Evolutionary conservation across 371 early-diverging fungal genomes (phyloP), one percentile per base, ranked within the genome.

Genomic region (Mucor plumbeus): DNA sequence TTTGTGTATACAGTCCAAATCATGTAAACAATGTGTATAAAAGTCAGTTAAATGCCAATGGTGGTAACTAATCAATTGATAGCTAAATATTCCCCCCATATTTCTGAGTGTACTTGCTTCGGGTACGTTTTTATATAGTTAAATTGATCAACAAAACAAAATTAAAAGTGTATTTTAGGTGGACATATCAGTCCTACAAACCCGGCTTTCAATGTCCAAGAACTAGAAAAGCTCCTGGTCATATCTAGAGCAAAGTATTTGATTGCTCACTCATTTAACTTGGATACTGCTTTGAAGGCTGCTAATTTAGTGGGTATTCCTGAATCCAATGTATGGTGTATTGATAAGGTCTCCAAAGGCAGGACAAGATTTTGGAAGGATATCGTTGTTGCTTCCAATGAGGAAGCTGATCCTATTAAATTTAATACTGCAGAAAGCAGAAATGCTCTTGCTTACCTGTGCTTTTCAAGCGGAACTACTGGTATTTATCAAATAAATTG

Each of bases 141-240:
- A 5, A 43, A 21, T 2, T 38, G 14, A 35, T 19, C 5, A 17
- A 9, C 17, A 9, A 36, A 9, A 3, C 0, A 39, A 13, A 4
- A 14, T 19, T 43, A 17, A 43, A 19, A 10, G 10, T 17, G 48
- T 3, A 41, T 17, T 67, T 68, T 78, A 47, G 93, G 92, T 19
- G 90, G 90, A 11, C 68, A 86, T 21, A 66, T 87, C 33, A 79
- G 88, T 8, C 82, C 87, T 63, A 84, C 74, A 72, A 58, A 59
- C n/a, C 65, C 65, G 1, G 35, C 43, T 9, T 90, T 48, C 9
- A 66, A 82, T 6, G 76, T 78, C 11, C 79, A 84, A 48, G 91
- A 91, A 66, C 73, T 92, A 13, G 85, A 86, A 10, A 81, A 81
- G 68, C 88, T 91, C 63, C 71, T 94, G 61, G 61, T 72, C 11